Conservation (phyloP, 768 basidiomycete species). For the Bullera alba region DNA sequence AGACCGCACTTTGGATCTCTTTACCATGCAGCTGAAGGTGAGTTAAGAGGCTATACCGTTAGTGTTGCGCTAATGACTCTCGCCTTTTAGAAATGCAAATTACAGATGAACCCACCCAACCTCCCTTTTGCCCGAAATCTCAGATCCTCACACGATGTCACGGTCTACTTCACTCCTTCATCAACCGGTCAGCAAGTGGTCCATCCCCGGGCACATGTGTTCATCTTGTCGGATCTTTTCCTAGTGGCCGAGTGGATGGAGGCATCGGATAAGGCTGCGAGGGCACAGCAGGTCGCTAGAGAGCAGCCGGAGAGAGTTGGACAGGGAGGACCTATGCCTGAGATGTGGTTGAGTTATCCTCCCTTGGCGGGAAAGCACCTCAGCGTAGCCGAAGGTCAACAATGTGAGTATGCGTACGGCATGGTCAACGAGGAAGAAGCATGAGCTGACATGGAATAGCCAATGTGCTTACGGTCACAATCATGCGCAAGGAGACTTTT, state of each 20-base stretch:
- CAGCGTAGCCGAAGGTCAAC: constrained; percentile 58
- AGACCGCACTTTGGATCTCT: constrained; percentile 77
- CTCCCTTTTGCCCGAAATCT: constrained; percentile 72
- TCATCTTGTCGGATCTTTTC: constrained; percentile 87
- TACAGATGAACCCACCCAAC: constrained; percentile 78
- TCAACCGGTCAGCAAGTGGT: constrained; percentile 64
- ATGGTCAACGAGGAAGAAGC: constrained; percentile 1
- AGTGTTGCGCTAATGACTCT: neutral
- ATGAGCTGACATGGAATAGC: constrained; percentile 52
- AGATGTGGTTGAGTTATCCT: constrained; percentile 91
- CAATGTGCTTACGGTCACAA: constrained; percentile 63
- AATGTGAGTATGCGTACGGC: constrained; percentile 24
- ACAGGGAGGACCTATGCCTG: constrained; percentile 53
- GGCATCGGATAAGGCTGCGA: constrained; percentile 54
- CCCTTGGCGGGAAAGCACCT: constrained; percentile 92
- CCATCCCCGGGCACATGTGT: constrained; percentile 73
- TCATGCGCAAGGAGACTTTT: constrained; percentile 84
- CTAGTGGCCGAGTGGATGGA: constrained; percentile 80
- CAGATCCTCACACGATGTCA: constrained; percentile 63
- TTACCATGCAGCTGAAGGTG: constrained; percentile 91
- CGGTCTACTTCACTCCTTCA: constrained; percentile 68
- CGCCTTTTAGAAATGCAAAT: constrained; percentile 64
- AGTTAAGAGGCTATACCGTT: constrained; percentile 4
- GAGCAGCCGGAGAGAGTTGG: constrained; percentile 49
- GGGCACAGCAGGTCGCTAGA: constrained; percentile 34